Percentiles rank a stretch among this genome's conserved stretches.
Evolutionary conservation across 495 filamentous ascomycete species (phyloP).

Genomic region (Penicillium paradoxum): DNA sequence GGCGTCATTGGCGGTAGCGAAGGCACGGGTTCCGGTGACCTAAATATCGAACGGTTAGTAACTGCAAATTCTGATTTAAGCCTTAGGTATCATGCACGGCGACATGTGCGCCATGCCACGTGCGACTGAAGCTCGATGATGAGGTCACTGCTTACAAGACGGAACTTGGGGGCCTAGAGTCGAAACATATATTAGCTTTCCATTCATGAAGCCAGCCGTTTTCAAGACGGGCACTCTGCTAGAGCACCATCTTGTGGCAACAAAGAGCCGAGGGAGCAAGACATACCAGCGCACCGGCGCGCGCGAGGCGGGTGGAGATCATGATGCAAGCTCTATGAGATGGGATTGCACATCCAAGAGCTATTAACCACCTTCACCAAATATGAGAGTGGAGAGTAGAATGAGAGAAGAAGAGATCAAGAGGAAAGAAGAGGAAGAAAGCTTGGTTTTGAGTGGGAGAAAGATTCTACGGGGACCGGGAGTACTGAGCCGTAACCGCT

Average conservation of each 20-base stretch:
- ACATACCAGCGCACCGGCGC: conserved; percentile 55
- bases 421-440: conserved; percentile 40
- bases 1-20: conserved; percentile 60
- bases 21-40: conserved; percentile 48
- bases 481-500: conserved; percentile 41
- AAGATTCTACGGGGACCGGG: conserved; percentile 38
- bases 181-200: conserved; percentile 23
- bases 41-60: conserved; percentile 24
- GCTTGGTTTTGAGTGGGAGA: conserved; percentile 41
- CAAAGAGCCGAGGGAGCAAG: conserved; percentile 6
- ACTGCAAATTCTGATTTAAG: not conserved
- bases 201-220: not conserved
- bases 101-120: conserved; percentile 6
- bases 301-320: conserved; percentile 53
- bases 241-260: conserved; percentile 2
- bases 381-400: conserved; percentile 35
- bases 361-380: conserved; percentile 42
- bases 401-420: conserved; percentile 22
- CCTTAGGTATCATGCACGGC: not conserved
- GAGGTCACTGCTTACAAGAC: conserved; percentile 46
- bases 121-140: conserved; percentile 2
- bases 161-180: conserved; percentile 44
- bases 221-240: not conserved
- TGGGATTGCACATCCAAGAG: conserved; percentile 35
- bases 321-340: conserved; percentile 45